Conservation (phyloP, 2,329 filamentous ascomycete species). For the Trichoderma sp. region DNA sequence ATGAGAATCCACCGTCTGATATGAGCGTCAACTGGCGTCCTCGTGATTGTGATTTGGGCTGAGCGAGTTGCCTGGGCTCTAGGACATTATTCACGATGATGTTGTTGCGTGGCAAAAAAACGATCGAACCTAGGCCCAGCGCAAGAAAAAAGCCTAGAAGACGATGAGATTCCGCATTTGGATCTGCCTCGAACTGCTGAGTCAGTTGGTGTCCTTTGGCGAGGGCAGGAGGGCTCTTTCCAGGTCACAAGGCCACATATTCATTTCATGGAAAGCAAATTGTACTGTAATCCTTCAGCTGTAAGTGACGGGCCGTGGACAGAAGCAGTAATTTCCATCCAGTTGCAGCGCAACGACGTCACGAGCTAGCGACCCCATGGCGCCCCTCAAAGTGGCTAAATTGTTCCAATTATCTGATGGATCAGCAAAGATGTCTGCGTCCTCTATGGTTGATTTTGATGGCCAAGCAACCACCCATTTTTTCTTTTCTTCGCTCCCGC, state of each 20-base stretch:
- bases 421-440: not conserved
- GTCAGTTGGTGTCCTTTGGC: not conserved
- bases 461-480: not conserved
- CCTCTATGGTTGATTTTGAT: not conserved
- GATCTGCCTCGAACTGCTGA: not conserved
- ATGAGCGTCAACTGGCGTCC: not conserved
- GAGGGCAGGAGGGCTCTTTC: not conserved
- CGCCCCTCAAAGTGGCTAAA: not conserved
- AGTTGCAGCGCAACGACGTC: not conserved
- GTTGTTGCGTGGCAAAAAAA: constrained; percentile 5
- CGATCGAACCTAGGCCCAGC: not conserved
- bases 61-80: not conserved
- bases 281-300: not conserved
- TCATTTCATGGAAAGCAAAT: not conserved
- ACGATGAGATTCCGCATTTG: not conserved
- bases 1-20: not conserved
- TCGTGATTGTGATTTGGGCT: not conserved
- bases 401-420: not conserved
- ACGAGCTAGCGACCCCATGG: constrained; percentile 17
- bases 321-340: not conserved
- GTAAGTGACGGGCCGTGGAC: not conserved
- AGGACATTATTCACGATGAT: constrained; percentile 8
- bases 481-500: not conserved
- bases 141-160: not conserved
- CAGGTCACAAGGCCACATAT: not conserved